Evolutionary conservation across 306 rosid species (phyloP).

Genomic region (Dryas alaskensis): DNA sequence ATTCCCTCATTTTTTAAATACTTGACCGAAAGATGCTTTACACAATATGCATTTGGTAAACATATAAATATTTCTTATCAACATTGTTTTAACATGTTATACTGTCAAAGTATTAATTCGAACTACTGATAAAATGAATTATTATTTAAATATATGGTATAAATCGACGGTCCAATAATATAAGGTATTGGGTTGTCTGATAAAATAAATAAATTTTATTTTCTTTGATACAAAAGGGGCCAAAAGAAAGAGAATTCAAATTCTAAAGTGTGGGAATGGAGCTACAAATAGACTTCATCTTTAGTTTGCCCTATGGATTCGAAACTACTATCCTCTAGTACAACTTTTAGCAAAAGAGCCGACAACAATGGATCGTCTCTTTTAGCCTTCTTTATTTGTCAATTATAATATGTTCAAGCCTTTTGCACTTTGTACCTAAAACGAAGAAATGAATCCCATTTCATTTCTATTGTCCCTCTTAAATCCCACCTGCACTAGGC

Average conservation of each 20-base stretch:
- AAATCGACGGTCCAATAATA: no score
- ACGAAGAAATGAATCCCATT: constrained; percentile 30
- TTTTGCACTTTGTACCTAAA: constrained; percentile 28
- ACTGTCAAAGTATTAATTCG: no score
- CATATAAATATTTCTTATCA: not conserved
- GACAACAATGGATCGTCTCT: constrained; percentile 24
- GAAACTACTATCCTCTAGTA: constrained; percentile 19
- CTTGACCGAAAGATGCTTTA: constrained; percentile 27
- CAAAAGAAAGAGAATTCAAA: no score
- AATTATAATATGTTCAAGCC: constrained; percentile 25
- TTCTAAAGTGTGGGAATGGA: no score
- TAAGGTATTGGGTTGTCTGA: no score
- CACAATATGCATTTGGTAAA: constrained; percentile 10
- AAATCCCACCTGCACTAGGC: constrained; percentile 24
- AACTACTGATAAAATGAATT: no score
- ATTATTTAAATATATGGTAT: no score
- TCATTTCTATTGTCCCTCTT: constrained; percentile 23
- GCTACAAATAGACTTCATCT: constrained; percentile 1
- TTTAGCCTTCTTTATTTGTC: constrained; percentile 16
- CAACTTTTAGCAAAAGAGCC: constrained; percentile 8
- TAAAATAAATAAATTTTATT: no score
- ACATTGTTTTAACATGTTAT: no score
- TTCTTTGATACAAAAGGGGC: no score
- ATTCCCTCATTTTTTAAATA: not conserved
- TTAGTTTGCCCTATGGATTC: constrained; percentile 19